Conservation (phyloP, 2,329 filamentous ascomycete species). For the Immersiporthe knoxdaviesiana region DNA sequence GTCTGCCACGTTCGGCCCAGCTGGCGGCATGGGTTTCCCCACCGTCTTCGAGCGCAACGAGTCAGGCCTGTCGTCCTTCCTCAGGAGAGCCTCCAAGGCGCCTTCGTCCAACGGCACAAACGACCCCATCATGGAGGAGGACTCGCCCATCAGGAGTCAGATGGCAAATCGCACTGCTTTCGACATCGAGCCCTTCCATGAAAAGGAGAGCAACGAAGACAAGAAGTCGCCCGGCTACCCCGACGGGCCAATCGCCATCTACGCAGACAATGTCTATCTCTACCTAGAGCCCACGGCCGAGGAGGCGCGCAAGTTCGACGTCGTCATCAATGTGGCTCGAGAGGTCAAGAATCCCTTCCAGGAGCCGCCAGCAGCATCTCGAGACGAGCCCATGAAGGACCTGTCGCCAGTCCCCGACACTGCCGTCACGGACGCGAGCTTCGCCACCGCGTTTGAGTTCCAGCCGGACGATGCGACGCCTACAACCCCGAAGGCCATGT, state of each 20-base stretch:
- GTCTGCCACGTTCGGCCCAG: constrained; percentile 62
- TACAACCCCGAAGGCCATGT: constrained; percentile 60
- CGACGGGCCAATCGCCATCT: constrained; percentile 80
- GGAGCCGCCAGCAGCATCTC: constrained; percentile 33
- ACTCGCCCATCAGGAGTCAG: constrained; percentile 63
- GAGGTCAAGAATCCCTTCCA: constrained; percentile 79
- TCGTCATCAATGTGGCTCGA: constrained; percentile 82
- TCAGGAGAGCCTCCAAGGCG: constrained; percentile 53
- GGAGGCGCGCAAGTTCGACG: constrained; percentile 76
- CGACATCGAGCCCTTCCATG: constrained; percentile 64
- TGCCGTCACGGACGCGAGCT: constrained; percentile 60
- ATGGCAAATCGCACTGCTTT: constrained; percentile 62
- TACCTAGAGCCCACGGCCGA: constrained; percentile 81
- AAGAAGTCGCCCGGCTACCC: constrained; percentile 83
- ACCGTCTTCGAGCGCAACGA: constrained; percentile 63
- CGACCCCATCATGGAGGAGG: constrained; percentile 56
- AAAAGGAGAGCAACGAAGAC: constrained; percentile 75
- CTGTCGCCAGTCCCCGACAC: constrained; percentile 58
- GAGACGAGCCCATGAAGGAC: constrained; percentile 35
- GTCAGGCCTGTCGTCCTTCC: constrained; percentile 61
- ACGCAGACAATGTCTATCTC: constrained; percentile 75
- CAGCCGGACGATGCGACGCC: constrained; percentile 52
- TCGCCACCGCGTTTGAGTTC: constrained; percentile 64
- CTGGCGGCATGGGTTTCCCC: constrained; percentile 67
- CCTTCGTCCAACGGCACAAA: constrained; percentile 39